Evolutionary conservation across 2,329 filamentous ascomycete genomes (phyloP), one percentile per base, ranked within the genome.

Genomic region (Dactylonectria macrodidyma): DNA sequence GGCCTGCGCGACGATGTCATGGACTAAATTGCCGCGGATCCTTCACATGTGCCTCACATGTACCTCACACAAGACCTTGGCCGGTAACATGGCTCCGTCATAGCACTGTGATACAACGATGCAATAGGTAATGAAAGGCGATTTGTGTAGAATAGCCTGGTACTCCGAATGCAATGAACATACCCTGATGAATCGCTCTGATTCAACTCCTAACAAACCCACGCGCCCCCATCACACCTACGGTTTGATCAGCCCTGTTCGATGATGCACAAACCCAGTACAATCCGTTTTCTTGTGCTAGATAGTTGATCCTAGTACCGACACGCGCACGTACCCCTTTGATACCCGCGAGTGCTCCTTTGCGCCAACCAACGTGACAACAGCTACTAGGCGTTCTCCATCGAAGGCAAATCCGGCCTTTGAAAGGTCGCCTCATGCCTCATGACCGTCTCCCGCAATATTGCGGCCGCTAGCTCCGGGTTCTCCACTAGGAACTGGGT

Each of bases 1-100:
- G 89, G 86, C 59, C 80, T 97, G 78, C 88, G 94, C 71, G 94
- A 97, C 67, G 88, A 91, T 73, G 83, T 83, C 3, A 84, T 91
- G 41, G 88, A 91, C 73, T 91, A 77, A 75, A 75, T 44, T n/a
- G 30, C 7, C 10, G n/a, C 3, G 46, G 1, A 60, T 30, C 9
- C 6, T n/a, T 30, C n/a, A 30, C 19, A 19, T 19, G 19, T 30
- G 26, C 26, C 7, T 7, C 26, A 30, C 7, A 30, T 30, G 26
- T 30, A 7, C 26, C 2, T 30, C 26, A 30, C 4, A 30, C 26
- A 51, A 12, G 6, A 50, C 30, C 54, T 50, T 51, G 10, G 30
- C 26, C 33, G 12, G 44, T 24, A 38, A n/a, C 38, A 54, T 59
- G 47, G 44, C 34, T 19, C 55, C 26, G n/a, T 57, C 34, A 52